Evolutionary conservation across 768 basidiomycete species (phyloP).

Genomic region (Boletus tomentosulus): DNA sequence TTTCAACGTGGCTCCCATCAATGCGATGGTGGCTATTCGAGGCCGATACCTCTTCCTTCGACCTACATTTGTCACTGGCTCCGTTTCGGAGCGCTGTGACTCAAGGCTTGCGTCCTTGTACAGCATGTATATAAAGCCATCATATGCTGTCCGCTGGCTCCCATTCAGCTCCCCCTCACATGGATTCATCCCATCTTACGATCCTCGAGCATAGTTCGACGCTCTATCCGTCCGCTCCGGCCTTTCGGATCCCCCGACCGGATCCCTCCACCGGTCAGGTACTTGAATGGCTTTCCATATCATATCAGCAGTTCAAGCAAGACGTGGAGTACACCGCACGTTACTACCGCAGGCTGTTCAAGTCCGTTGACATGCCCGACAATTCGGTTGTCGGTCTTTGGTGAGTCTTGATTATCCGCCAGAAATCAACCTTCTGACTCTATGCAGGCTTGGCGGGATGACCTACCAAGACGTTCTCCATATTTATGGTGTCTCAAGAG

Average conservation of each 20-base stretch:
- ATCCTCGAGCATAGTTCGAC: conserved; percentile 56
- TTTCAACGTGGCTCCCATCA: conserved; percentile 33
- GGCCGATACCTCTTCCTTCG: conserved; percentile 26
- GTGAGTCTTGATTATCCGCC: conserved; percentile 37
- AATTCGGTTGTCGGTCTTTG: conserved; percentile 70
- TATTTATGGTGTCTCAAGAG: conserved; percentile 71
- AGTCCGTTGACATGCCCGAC: conserved; percentile 41
- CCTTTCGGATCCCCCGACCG: conserved; percentile 57
- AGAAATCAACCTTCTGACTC: conserved; percentile 7
- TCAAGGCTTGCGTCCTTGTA: conserved; percentile 12
- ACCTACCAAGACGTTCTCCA: conserved; percentile 67
- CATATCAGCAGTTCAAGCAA: conserved; percentile 57
- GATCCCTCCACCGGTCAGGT: conserved; percentile 41
- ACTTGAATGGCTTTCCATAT: conserved; percentile 55
- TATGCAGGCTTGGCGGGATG: conserved; percentile 64
- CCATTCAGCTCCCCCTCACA: conserved; percentile 12
- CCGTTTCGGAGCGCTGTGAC: conserved; percentile 28
- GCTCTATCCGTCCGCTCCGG: conserved; percentile 45
- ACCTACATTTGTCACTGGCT: conserved; percentile 25
- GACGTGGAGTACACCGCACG: conserved; percentile 65
- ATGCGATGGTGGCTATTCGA: conserved; percentile 33
- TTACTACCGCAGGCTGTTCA: conserved; percentile 56
- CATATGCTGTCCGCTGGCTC: conserved; percentile 1
- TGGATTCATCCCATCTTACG: conserved; percentile 52
- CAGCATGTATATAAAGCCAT: conserved; percentile 32